A percentile compares a stretch with the other conserved stretches of the same genome.
These are phyloP conservation scores for Helicostylum pulchrum DNA, from an alignment of 192 early-diverging fungal species.

Conservation along the genomic window DNA sequence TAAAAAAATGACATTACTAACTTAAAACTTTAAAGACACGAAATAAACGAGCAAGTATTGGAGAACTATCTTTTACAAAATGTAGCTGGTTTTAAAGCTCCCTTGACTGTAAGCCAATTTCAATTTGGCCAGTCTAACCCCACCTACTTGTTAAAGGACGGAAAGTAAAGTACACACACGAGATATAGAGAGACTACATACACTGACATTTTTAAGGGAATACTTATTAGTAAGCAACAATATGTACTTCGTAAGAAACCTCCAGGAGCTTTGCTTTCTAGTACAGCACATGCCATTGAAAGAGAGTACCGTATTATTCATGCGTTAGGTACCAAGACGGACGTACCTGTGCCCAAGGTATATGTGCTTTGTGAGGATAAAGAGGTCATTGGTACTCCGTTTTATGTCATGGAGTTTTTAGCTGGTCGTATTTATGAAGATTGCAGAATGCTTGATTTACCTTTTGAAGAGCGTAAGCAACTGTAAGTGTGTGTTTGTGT, in stretches of 20 bases:
- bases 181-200: slow-evolving; percentile 7
- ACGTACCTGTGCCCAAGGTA: slow-evolving; percentile 80
- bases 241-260: slow-evolving; percentile 94
- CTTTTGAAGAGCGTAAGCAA: slow-evolving; percentile 46
- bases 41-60: slow-evolving; percentile 59
- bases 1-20: not conserved
- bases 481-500: slow-evolving; percentile 39
- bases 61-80: slow-evolving; percentile 54
- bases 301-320: slow-evolving; percentile 81
- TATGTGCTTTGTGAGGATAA: slow-evolving; percentile 83
- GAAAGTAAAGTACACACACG: slow-evolving; percentile 44
- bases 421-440: slow-evolving; percentile 85
- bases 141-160: slow-evolving; percentile 81
- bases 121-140: slow-evolving; percentile 92
- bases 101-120: slow-evolving; percentile 81
- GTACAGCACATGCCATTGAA: slow-evolving; percentile 90
- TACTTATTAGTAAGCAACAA: slow-evolving; percentile 44
- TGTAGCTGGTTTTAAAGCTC: slow-evolving; percentile 53
- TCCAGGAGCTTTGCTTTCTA: slow-evolving; percentile 77
- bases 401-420: slow-evolving; percentile 97
- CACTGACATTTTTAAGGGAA: too few species aligned
- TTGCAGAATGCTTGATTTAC: slow-evolving; percentile 51
- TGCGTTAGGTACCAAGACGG: slow-evolving; percentile 67
- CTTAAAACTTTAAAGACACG: slow-evolving; percentile 36
- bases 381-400: slow-evolving; percentile 82